phyloP scores from a whole-genome alignment of 345 rosid genomes.

The Cochlearia excelsa region DNA sequence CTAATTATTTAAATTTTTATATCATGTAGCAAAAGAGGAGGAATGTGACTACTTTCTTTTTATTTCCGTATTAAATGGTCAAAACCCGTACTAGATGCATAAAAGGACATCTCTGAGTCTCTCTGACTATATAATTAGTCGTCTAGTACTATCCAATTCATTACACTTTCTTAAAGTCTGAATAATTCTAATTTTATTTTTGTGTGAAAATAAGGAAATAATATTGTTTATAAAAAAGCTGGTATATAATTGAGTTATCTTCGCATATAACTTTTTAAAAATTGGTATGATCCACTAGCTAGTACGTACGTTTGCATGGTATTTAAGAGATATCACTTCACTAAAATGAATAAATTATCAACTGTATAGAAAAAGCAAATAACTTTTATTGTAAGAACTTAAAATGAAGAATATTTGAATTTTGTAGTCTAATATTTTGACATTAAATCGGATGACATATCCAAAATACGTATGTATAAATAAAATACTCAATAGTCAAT shows the following conservation, averaged over 20 bases:
- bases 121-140: slow-evolving; percentile 6
- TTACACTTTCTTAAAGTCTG: background rate
- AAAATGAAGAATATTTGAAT: no score
- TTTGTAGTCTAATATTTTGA: no score
- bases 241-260: background rate
- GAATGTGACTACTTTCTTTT: background rate
- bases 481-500: no score
- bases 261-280: background rate
- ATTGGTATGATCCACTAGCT: no score
- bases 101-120: slow-evolving; percentile 9
- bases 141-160: slow-evolving; percentile 3
- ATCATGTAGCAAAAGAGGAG: background rate
- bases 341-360: no score
- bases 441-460: no score
- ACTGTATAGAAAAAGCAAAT: no score
- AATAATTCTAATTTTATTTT: background rate
- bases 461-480: no score
- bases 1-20: background rate
- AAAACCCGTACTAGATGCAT: slow-evolving; percentile 25
- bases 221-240: no score
- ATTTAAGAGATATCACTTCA: no score
- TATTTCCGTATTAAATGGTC: slow-evolving; percentile 23
- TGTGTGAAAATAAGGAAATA: background rate
- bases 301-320: no score
- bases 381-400: no score